These are phyloP conservation scores for Tetrapisispora namnaoensis DNA, from an alignment of 805 yeast species.

Conservation along the genomic window DNA sequence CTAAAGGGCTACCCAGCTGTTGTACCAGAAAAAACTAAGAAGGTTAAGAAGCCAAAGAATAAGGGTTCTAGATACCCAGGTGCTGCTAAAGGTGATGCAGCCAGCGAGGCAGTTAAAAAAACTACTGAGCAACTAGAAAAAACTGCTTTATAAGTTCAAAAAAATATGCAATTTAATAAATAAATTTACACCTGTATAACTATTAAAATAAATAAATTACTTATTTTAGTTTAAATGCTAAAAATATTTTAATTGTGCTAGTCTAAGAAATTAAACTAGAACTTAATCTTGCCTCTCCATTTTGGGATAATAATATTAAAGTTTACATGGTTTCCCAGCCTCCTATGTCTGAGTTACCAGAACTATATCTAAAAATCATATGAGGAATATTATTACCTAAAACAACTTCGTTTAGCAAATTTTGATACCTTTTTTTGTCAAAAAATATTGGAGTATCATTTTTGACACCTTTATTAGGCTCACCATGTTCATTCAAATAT, in stretches of 20 bases:
- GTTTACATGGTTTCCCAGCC: slow-evolving; percentile 70
- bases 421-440: slow-evolving; percentile 51
- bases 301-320: too few relatives aligned
- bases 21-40: slow-evolving; percentile 47
- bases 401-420: slow-evolving; percentile 61
- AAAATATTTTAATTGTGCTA: too few relatives aligned
- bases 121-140: slow-evolving; percentile 22
- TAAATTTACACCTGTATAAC: not conserved
- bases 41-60: slow-evolving; percentile 70
- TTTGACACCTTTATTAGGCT: slow-evolving; percentile 61
- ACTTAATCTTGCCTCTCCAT: too few relatives aligned
- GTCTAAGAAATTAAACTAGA: too few relatives aligned
- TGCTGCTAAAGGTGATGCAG: slow-evolving; percentile 29
- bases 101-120: slow-evolving; percentile 15
- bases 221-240: not conserved
- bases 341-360: slow-evolving; percentile 72
- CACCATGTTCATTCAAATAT: slow-evolving; percentile 79
- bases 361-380: slow-evolving; percentile 68
- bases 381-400: slow-evolving; percentile 70
- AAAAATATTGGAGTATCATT: slow-evolving; percentile 65
- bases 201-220: not conserved
- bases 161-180: not conserved
- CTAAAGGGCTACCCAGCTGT: slow-evolving; percentile 79
- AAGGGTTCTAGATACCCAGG: slow-evolving; percentile 92
- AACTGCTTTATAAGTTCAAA: slow-evolving; percentile 7